Evolutionary conservation across 106 monocot genomes (phyloP).

Genomic region (Platanthera guangdongensis): DNA sequence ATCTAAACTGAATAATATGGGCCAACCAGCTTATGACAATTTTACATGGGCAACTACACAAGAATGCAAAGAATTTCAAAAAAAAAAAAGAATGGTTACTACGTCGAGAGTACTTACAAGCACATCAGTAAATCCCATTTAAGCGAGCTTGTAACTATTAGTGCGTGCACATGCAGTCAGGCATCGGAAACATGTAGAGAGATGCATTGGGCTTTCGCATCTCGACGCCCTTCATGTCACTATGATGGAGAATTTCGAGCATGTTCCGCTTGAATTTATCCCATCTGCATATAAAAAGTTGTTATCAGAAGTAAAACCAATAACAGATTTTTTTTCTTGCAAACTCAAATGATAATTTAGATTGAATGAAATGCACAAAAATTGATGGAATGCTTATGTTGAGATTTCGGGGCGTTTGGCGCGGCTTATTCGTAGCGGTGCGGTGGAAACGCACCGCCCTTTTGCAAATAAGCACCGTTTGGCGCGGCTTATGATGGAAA

Average conservation of each 20-base stretch:
- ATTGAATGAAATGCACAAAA: too few relatives aligned
- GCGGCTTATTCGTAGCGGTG: too few relatives aligned
- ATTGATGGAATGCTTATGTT: too few relatives aligned
- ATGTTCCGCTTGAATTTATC: slow-evolving; percentile 78
- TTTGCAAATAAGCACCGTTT: too few relatives aligned
- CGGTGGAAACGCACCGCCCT: too few relatives aligned
- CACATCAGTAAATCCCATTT: background rate
- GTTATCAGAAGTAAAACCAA: too few relatives aligned
- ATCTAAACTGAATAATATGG: background rate
- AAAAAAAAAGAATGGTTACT: background rate
- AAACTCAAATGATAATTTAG: too few relatives aligned
- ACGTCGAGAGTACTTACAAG: slow-evolving; percentile 1
- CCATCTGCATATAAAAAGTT: slow-evolving; percentile 52
- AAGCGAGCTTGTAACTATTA: slow-evolving; percentile 11
- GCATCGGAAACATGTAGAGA: slow-evolving; percentile 76
- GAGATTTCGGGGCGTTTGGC: too few relatives aligned
- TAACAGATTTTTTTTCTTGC: too few relatives aligned
- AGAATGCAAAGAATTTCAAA: slow-evolving; percentile 3
- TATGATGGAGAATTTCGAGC: slow-evolving; percentile 76
- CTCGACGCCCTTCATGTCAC: slow-evolving; percentile 58
- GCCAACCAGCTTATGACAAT: background rate
- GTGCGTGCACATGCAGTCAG: slow-evolving; percentile 92
- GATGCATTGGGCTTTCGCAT: slow-evolving; percentile 56
- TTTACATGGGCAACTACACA: background rate
- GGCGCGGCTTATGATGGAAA: too few relatives aligned